Conservation (phyloP, 2,329 filamentous ascomycete species). For the Lachnellula suecica region DNA sequence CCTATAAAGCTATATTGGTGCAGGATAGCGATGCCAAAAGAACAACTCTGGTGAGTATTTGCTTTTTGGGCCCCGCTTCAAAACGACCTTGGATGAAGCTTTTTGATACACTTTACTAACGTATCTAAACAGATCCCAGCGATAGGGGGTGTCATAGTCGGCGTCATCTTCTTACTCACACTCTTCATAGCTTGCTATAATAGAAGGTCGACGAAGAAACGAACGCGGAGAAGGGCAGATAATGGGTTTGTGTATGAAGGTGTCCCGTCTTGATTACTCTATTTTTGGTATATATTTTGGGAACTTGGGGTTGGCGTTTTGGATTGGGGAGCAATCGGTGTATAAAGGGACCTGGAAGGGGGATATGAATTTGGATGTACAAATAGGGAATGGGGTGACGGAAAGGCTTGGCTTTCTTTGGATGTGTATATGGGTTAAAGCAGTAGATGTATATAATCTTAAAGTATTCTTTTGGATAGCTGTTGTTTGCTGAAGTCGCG, state of each 20-base stretch:
- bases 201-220: slow-evolving; percentile 55
- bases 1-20: slow-evolving; percentile 45
- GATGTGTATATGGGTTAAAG: too few relatives aligned
- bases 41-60: slow-evolving; percentile 40
- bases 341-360: too few relatives aligned
- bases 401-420: too few relatives aligned
- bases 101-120: background rate
- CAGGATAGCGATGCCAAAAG: slow-evolving; percentile 39
- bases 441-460: too few relatives aligned
- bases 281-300: background rate
- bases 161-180: slow-evolving; percentile 58
- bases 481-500: too few relatives aligned
- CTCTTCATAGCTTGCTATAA: slow-evolving; percentile 65
- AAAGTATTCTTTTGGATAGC: too few relatives aligned
- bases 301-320: background rate
- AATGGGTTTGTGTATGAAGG: slow-evolving; percentile 68
- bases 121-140: slow-evolving; percentile 53
- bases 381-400: too few relatives aligned
- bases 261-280: slow-evolving; percentile 44
- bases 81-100: background rate
- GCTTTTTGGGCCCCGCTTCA: background rate
- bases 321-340: too few relatives aligned
- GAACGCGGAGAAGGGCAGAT: slow-evolving; percentile 45
- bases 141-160: slow-evolving; percentile 61
- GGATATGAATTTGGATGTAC: too few relatives aligned